Base-by-base conservation (phyloP, 2,329 filamentous ascomycete genomes). In the Colletotrichum sp. region DNA sequence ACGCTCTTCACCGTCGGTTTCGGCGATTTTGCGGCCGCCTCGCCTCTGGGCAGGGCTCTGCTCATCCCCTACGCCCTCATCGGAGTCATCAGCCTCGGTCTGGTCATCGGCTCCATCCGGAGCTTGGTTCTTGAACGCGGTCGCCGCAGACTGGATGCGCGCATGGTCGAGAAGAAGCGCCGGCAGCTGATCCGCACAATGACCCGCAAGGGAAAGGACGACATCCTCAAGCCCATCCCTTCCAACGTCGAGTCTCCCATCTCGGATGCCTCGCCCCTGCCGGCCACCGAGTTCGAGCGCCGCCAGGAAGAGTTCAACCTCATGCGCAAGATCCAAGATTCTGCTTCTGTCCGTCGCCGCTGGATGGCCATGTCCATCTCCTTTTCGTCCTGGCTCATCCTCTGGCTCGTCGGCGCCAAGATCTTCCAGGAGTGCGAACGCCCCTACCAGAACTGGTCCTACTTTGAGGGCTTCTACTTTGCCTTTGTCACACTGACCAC, bases 381-480 rank as follows among this genome's bases (percentile, higher is more conserved):
- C 0, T 85, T 92, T 1, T 85, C 89, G 9, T 91, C 92, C 0
- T 98, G 96, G 87, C 85, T 93, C 0, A 84, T 94, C 0, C 89
- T 98, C 12, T 98, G 96, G 96, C 92, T 95, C 39, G 85, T 94
- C 0, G 96, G 96, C 5, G 95, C 95, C 3, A 87, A 92, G 16
- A 90, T 97, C 12, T 98, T 98, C 78, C 85, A 89, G 79, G 81
- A 81, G 13, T 87, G 84, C 68, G 92, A 93, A 81, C 72, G 81
- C 18, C 81, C 82, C 0, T 92, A 91, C 67, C 91, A 93, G 78
- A 78, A 82, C 5, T 93, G 95, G 92, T 89, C 85, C 2, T 98
- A 98, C 81, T 98, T 96, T 79, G 88, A 96, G 72, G 91, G 93
- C 0, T 89, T 98, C 59, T 98, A 98, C 84, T 98, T 98, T 82